phyloP scores from a whole-genome alignment of 1,284 basidiomycete species.

The Trichosporon asahii region DNA sequence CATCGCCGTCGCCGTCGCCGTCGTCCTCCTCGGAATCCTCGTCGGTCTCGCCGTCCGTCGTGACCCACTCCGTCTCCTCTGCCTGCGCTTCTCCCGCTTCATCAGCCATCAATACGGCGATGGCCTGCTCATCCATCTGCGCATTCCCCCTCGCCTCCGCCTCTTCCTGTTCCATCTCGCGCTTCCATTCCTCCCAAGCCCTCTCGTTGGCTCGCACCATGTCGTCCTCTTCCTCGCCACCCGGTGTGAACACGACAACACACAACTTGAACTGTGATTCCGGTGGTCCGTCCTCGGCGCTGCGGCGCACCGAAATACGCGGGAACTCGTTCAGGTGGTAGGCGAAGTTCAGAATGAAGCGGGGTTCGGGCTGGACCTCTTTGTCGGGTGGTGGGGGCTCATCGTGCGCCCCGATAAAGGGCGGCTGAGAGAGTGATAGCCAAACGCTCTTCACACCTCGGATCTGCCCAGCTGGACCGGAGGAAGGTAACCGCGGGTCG shows the following conservation, averaged over 20 bases:
- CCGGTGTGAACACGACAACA: background rate
- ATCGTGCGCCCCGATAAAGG: background rate
- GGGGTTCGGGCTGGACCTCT: background rate
- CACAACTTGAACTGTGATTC: background rate
- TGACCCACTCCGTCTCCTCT: background rate
- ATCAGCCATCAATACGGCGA: background rate
- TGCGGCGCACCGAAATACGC: background rate
- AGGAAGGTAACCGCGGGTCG: background rate
- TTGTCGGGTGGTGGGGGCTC: background rate
- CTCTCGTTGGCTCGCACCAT: background rate
- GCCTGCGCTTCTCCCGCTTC: background rate
- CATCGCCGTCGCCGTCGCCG: too few species aligned
- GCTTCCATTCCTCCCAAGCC: background rate
- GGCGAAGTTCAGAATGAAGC: background rate
- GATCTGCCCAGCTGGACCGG: background rate
- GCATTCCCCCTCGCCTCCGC: background rate
- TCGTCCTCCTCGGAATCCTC: background rate
- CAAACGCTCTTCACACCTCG: background rate
- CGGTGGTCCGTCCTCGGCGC: background rate
- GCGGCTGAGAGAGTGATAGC: background rate
- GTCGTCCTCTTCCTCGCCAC: background rate
- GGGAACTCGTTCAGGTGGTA: background rate
- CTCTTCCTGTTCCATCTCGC: background rate
- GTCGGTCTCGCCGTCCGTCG: background rate
- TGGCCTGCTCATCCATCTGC: background rate